phyloP scores from a whole-genome alignment of 495 filamentous ascomycete species.

The Annulohypoxylon bovei region DNA sequence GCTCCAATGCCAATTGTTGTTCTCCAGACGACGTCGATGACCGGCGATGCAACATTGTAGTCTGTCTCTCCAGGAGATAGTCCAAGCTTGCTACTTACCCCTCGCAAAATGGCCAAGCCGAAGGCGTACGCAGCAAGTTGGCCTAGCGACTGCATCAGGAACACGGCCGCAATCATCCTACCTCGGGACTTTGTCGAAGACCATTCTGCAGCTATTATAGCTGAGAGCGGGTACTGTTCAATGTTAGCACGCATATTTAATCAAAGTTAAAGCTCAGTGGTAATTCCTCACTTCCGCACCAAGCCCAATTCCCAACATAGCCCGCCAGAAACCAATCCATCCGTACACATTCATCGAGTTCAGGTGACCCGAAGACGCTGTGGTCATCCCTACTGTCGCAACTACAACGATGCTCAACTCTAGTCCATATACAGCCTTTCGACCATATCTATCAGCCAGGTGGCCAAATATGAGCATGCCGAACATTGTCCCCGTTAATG shows the following conservation, averaged over 20 bases:
- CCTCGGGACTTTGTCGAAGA: conserved; percentile 66
- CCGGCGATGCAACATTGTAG: conserved; percentile 49
- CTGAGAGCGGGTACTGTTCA: conserved; percentile 51
- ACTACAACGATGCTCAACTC: conserved; percentile 68
- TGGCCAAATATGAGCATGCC: conserved; percentile 72
- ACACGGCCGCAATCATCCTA: conserved; percentile 73
- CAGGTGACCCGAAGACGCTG: conserved; percentile 44
- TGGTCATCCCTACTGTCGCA: conserved; percentile 64
- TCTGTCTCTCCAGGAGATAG: conserved; percentile 59
- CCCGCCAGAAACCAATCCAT: conserved; percentile 68
- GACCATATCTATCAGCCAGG: conserved; percentile 68
- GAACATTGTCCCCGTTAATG: conserved; percentile 65
- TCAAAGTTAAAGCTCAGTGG: not conserved
- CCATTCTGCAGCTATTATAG: conserved; percentile 72
- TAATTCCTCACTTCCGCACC: conserved; percentile 49
- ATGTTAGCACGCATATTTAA: conserved; percentile 2
- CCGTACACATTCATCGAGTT: conserved; percentile 64
- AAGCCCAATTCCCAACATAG: conserved; percentile 64
- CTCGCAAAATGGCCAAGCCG: conserved; percentile 59
- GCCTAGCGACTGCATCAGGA: conserved; percentile 72
- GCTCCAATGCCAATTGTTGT: conserved; percentile 69
- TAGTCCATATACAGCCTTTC: conserved; percentile 70
- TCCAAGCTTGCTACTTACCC: conserved; percentile 55
- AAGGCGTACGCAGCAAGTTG: conserved; percentile 64
- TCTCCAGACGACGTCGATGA: conserved; percentile 65